Evolutionary conservation across 768 basidiomycete species (phyloP).

Genomic region (Flagelloscypha sp.): DNA sequence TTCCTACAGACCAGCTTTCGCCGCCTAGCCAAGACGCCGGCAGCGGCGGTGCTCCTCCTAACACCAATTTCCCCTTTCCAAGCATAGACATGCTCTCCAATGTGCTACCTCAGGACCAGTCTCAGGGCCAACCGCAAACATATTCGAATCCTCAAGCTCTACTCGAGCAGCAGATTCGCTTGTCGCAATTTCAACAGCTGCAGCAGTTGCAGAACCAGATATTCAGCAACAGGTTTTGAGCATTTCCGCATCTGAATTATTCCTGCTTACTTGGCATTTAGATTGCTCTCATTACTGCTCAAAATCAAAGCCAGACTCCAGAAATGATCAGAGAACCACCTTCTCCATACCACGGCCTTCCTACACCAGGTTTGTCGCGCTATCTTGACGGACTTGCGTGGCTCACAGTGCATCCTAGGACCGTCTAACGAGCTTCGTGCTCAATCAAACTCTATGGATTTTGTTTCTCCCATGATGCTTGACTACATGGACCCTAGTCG

Average conservation of each 20-base stretch:
- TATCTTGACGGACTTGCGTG: slow-evolving; percentile 15
- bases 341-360: slow-evolving; percentile 41
- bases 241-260: slow-evolving; percentile 6
- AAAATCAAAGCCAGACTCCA: slow-evolving; percentile 25
- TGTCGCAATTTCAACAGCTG: slow-evolving; percentile 68
- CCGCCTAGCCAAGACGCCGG: no score
- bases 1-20: no score
- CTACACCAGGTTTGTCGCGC: slow-evolving; percentile 53
- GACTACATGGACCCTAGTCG: slow-evolving; percentile 24
- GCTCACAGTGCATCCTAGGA: slow-evolving; percentile 25
- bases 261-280: slow-evolving; percentile 18
- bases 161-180: slow-evolving; percentile 70
- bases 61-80: no score
- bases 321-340: slow-evolving; percentile 26
- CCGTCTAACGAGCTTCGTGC: slow-evolving; percentile 62
- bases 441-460: slow-evolving; percentile 46
- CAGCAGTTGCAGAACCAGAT: slow-evolving; percentile 79
- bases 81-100: no score
- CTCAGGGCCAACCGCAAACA: no score
- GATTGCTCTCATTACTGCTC: slow-evolving; percentile 63
- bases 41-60: no score
- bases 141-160: slow-evolving; percentile 47
- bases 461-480: slow-evolving; percentile 54
- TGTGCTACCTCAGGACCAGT: no score
- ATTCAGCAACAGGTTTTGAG: slow-evolving; percentile 86